These are phyloP conservation scores for Cordyceps tenuipes DNA, from an alignment of 2,329 filamentous ascomycete species.

Conservation along the genomic window DNA sequence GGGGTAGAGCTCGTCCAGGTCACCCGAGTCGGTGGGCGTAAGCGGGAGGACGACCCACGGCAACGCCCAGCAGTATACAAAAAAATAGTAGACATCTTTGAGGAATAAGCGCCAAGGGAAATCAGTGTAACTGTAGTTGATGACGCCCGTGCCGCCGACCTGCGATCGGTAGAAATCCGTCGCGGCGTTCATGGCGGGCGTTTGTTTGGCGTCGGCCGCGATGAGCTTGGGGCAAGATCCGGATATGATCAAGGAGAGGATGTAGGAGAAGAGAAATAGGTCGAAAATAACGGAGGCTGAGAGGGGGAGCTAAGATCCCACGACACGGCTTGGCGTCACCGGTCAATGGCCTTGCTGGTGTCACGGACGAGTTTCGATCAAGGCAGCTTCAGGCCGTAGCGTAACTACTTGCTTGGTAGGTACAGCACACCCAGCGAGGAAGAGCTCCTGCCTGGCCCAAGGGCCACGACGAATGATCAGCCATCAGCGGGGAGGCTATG, in stretches of 20 bases:
- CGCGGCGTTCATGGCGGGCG: slow-evolving; percentile 20
- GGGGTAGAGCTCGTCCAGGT: slow-evolving; percentile 56
- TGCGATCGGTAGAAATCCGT: slow-evolving; percentile 52
- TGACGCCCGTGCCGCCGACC: slow-evolving; percentile 47
- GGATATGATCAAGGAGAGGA: background rate
- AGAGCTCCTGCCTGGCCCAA: background rate
- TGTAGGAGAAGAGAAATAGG: background rate
- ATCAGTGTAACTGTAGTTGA: slow-evolving; percentile 54
- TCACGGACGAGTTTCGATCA: background rate
- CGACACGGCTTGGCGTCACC: background rate
- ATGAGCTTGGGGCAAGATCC: background rate
- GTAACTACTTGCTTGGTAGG: too few relatives aligned
- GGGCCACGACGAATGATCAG: background rate
- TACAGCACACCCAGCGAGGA: background rate
- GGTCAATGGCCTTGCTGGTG: background rate
- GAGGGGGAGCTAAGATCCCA: background rate
- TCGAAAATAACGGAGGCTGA: background rate
- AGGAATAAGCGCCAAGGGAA: slow-evolving; percentile 41
- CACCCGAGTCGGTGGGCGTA: slow-evolving; percentile 39
- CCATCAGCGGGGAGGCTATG: background rate
- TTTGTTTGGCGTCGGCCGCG: background rate
- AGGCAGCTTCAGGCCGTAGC: background rate
- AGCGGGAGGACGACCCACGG: slow-evolving; percentile 55
- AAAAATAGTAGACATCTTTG: slow-evolving; percentile 48
- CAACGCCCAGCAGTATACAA: slow-evolving; percentile 45